phyloP scores from a whole-genome alignment of 768 basidiomycete species.

The Suillus plorans region DNA sequence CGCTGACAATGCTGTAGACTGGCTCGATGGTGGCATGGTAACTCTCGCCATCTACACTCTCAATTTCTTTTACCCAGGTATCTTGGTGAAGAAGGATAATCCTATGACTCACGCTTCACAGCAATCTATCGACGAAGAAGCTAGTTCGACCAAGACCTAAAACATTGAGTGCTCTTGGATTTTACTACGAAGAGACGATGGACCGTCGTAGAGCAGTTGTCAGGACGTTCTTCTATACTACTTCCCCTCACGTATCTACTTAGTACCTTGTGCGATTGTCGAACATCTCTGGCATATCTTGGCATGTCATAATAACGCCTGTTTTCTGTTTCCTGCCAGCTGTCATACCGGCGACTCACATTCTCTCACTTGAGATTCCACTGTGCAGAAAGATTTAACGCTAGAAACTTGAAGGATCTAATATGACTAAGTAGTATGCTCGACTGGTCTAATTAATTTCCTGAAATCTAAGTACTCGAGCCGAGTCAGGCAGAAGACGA shows the following conservation, averaged over 20 bases:
- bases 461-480: no score
- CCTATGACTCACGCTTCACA: not conserved
- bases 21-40: slow-evolving; percentile 51
- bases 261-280: not conserved
- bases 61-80: slow-evolving; percentile 47
- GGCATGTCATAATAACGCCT: not conserved
- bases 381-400: no score
- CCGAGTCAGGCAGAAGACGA: no score
- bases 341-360: not conserved
- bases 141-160: not conserved
- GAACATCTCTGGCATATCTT: not conserved
- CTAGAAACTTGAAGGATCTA: no score
- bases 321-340: not conserved
- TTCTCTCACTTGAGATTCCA: not conserved
- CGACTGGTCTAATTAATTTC: no score
- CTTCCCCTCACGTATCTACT: not conserved
- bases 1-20: slow-evolving; percentile 32
- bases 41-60: slow-evolving; percentile 44
- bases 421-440: no score
- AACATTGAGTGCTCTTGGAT: not conserved
- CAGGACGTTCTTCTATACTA: not conserved
- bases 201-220: not conserved
- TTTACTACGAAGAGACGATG: not conserved
- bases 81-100: slow-evolving; percentile 24
- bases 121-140: not conserved